Base-by-base conservation (phyloP, 805 yeast species). In the Metschnikowia arizonensis region DNA sequence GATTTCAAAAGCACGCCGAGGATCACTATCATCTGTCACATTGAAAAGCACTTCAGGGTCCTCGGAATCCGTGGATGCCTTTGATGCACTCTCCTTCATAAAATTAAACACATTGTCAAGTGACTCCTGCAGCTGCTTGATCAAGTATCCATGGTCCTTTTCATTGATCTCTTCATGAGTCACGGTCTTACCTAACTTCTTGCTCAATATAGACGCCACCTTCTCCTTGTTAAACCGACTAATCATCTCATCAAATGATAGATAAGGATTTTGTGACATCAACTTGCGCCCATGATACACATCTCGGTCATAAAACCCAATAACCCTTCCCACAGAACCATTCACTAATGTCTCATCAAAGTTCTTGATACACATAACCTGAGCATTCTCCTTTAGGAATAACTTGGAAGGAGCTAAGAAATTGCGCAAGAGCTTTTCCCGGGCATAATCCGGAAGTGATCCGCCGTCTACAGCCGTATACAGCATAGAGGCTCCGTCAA, bases 311-410 rank as follows among this genome's bases (percentile, higher is more conserved):
- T 76, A 64, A 52, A 85, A 82, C 14, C 76, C 81, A 6, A 79
- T 54, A 1, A 93, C 83, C 31, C 74, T 79, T 0, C 99, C 99
- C 31, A 91, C 69, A 0, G 97, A 79, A 2, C 99, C 99, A 65
- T 93, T 93, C 33, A 93, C 98, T 31, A 93, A 68, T 8, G 80
- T 84, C 52, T 87, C 90, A 24, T 77, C 73, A 7, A 48, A 44
- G 61, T 93, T 93, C 56, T 86, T 88, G 53, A 93, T 66, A 74
- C 88, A 81, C 97, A 93, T 90, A 12, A 93, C 97, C 63, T 93
- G 99, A 0, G 97, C 95, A 30, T 88, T 88, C 44, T 79, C 82
- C 61, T 90, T 91, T 52, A 93, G 66, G 26, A 49, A 43, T 21
- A 54, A 44, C 31, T 44, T 49, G 10, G 44, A 23, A 3, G 58